Evolutionary conservation across 192 early-diverging fungal genomes (phyloP).

Genomic region (Endogone sp.): DNA sequence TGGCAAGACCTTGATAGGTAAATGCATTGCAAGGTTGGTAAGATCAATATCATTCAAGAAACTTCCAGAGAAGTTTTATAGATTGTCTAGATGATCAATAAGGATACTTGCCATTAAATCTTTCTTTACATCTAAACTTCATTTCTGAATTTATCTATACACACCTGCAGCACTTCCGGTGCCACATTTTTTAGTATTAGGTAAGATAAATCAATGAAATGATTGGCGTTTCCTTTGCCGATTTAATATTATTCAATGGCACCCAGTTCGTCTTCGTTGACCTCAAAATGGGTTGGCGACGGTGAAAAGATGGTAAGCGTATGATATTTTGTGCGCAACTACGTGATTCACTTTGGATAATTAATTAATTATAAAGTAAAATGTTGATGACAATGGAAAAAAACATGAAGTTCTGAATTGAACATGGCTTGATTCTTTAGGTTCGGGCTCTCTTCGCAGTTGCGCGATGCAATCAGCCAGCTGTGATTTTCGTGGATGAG

Average conservation of each 20-base stretch:
- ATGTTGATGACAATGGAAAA: too few relatives aligned
- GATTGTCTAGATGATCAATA: too few relatives aligned
- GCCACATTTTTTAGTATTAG: constrained; percentile 92
- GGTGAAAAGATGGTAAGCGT: constrained; percentile 82
- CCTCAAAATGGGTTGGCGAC: constrained; percentile 94
- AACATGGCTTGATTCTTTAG: too few relatives aligned
- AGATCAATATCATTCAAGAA: neutral
- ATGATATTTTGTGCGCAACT: too few relatives aligned
- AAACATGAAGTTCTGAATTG: too few relatives aligned
- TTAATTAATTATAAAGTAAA: too few relatives aligned
- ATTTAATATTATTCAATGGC: neutral
- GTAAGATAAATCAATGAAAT: neutral
- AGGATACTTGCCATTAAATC: too few relatives aligned
- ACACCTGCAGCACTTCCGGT: constrained; percentile 53
- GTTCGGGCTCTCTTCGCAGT: constrained; percentile 88
- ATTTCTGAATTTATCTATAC: too few relatives aligned
- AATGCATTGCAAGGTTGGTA: constrained; percentile 77
- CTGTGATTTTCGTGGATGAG: constrained; percentile 91
- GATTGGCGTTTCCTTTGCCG: too few relatives aligned
- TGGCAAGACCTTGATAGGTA: constrained; percentile 87
- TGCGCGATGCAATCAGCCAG: constrained; percentile 80
- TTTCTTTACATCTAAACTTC: too few relatives aligned
- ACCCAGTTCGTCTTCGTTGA: constrained; percentile 75
- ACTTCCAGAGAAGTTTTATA: constrained; percentile 3
- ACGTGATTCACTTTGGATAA: too few relatives aligned